A percentile compares a stretch with the other conserved stretches of the same genome.
phyloP scores from a whole-genome alignment of 1,139 yeast species.

The Yamadazyma songkhlaensis region DNA sequence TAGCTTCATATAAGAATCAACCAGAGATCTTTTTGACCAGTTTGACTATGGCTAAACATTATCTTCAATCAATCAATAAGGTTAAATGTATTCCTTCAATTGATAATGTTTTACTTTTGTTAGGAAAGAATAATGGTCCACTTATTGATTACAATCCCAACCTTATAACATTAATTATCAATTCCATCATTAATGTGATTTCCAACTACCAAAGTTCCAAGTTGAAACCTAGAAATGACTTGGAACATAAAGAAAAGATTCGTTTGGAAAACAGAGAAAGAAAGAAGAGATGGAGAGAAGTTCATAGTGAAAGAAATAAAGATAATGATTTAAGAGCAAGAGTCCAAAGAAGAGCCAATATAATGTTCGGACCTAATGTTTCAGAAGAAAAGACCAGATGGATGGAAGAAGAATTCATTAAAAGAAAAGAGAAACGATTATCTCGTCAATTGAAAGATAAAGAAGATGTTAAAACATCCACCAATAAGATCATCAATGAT shows the following conservation, averaged over 20 bases:
- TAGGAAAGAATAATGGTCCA: slow-evolving; percentile 12
- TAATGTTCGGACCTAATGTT: slow-evolving; percentile 61
- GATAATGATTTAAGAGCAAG: slow-evolving; percentile 83
- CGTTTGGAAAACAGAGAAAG: slow-evolving; percentile 77
- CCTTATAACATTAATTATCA: slow-evolving; percentile 26
- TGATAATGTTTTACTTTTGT: slow-evolving; percentile 15
- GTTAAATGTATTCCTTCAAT: slow-evolving; percentile 12
- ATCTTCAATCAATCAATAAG: slow-evolving; percentile 18
- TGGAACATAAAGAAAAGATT: slow-evolving; percentile 53
- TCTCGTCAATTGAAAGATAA: slow-evolving; percentile 25
- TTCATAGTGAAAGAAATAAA: slow-evolving; percentile 75
- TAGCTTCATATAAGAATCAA: slow-evolving; percentile 23
- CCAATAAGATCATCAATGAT: slow-evolving; percentile 14
- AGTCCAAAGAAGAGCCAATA: slow-evolving; percentile 67
- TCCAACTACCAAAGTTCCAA: slow-evolving; percentile 21
- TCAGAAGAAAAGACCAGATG: slow-evolving; percentile 59
- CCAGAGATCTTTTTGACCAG: slow-evolving; percentile 31
- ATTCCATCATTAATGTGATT: slow-evolving; percentile 29
- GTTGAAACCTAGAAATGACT: slow-evolving; percentile 27
- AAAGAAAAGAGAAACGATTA: slow-evolving; percentile 59
- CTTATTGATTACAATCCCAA: slow-evolving; percentile 12
- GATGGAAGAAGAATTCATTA: slow-evolving; percentile 72
- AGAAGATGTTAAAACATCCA: slow-evolving; percentile 8
- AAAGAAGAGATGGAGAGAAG: slow-evolving; percentile 88
- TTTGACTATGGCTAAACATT: slow-evolving; percentile 37